These are phyloP conservation scores for Colletotrichum sp. DNA, from an alignment of 2,329 filamentous ascomycete species.

Conservation along the genomic window DNA sequence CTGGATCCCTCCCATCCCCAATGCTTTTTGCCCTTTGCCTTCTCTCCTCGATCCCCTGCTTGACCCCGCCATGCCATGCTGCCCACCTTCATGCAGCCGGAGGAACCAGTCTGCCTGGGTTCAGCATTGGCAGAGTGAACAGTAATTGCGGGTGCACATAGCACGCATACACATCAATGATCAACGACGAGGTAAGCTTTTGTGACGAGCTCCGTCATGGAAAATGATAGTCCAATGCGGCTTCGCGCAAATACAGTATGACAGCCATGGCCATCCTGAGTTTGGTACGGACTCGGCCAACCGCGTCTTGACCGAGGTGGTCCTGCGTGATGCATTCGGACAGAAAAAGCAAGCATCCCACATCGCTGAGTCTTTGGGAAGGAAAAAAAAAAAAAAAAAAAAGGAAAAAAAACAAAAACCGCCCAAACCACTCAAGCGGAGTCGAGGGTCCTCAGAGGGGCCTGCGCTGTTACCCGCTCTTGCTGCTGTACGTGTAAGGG, in stretches of 20 bases:
- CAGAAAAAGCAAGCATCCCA: background rate
- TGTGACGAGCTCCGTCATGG: background rate
- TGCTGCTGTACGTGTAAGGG: background rate
- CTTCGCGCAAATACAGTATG: background rate
- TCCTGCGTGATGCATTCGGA: constrained; percentile 1
- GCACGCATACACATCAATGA: background rate
- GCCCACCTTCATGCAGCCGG: constrained; percentile 6
- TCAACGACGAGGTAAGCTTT: background rate
- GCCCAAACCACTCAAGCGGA: background rate
- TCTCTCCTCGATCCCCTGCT: background rate
- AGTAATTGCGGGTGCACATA: background rate
- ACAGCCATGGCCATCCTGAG: background rate
- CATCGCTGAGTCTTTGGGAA: background rate
- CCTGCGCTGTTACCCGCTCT: background rate
- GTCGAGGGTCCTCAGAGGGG: background rate
- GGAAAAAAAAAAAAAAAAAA: background rate
- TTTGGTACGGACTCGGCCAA: background rate
- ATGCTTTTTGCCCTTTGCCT: background rate
- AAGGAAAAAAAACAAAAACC: background rate
- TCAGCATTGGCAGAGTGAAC: background rate
- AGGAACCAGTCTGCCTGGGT: background rate
- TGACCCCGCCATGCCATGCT: constrained; percentile 19
- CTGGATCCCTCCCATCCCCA: background rate
- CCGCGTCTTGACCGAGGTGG: constrained; percentile 1
- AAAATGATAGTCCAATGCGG: background rate